Evolutionary conservation across 2,329 filamentous ascomycete genomes (phyloP).

Genomic region (Fusarium continuum): DNA sequence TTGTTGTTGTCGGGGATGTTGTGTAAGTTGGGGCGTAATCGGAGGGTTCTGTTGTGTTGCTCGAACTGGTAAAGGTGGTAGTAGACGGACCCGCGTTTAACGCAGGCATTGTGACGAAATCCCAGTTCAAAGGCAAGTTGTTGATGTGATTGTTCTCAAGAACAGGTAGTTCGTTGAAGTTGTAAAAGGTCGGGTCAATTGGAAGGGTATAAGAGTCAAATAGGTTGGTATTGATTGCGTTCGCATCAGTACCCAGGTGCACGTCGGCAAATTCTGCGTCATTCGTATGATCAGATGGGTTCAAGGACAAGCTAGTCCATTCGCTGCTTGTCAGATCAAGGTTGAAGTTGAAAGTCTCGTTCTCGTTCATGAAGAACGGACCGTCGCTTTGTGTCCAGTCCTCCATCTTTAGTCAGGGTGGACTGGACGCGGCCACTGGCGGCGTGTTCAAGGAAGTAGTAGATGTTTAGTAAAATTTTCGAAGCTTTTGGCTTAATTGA

Average conservation of each 20-base stretch:
- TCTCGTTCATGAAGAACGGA: not conserved
- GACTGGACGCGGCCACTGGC: not conserved
- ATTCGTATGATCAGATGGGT: not conserved
- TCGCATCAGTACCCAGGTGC: not conserved
- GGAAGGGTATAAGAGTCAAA: not conserved
- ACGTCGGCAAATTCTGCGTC: constrained; percentile 24
- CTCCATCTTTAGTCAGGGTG: not conserved
- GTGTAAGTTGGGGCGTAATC: not conserved
- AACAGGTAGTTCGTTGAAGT: not conserved
- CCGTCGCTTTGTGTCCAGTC: not conserved
- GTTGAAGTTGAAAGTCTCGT: not conserved
- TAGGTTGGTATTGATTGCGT: not conserved
- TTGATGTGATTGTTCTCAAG: not conserved
- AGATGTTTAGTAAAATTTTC: not conserved
- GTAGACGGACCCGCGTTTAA: not conserved
- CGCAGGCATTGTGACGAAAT: not conserved
- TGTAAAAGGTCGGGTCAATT: not conserved
- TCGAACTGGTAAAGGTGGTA: not conserved
- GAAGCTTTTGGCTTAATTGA: not conserved
- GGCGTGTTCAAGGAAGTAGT: not conserved
- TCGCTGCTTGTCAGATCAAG: not conserved
- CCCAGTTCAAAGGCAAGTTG: not conserved
- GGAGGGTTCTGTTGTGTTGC: not conserved
- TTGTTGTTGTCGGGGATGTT: not conserved
- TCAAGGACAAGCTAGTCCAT: not conserved